These are phyloP conservation scores for Neolentinus lepideus DNA, from an alignment of 1,284 basidiomycete species.

Conservation along the genomic window DNA sequence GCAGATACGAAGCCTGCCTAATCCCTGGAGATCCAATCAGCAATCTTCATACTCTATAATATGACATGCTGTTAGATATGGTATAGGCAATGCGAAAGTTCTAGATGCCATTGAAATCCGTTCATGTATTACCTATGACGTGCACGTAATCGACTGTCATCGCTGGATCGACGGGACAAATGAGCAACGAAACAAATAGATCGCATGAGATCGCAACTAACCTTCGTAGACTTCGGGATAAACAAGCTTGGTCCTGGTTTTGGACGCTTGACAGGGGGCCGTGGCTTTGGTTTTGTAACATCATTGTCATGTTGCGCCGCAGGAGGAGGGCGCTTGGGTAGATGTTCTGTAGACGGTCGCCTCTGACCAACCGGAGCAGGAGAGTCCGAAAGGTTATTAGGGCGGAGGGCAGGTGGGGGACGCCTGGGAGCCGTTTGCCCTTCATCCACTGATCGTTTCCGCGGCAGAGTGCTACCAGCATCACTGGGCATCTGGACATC, in stretches of 20 bases:
- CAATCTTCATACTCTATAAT: too few relatives aligned
- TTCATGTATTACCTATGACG: too few relatives aligned
- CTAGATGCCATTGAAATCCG: not conserved
- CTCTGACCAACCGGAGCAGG: slow-evolving; percentile 9
- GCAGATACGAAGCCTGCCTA: slow-evolving; percentile 16
- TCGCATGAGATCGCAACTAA: slow-evolving; percentile 1
- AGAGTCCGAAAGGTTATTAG: not conserved
- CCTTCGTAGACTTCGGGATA: slow-evolving; percentile 20
- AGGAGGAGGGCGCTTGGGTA: not conserved
- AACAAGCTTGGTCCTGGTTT: slow-evolving; percentile 22
- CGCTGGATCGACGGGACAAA: too few relatives aligned
- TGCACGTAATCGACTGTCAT: too few relatives aligned
- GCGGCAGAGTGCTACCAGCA: not conserved
- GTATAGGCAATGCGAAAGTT: not conserved
- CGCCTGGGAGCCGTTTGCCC: not conserved
- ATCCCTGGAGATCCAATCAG: too few relatives aligned
- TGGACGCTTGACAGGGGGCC: slow-evolving; percentile 17
- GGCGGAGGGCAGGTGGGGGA: not conserved
- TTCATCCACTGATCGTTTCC: not conserved
- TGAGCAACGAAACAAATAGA: too few relatives aligned
- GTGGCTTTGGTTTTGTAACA: slow-evolving; percentile 10
- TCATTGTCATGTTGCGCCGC: slow-evolving; percentile 8
- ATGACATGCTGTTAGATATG: too few relatives aligned
- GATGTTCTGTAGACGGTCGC: slow-evolving; percentile 7
- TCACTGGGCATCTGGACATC: not conserved